Percentiles rank a stretch among this genome's conserved stretches.
phyloP scores from a whole-genome alignment of 2,329 filamentous ascomycete genomes.

The Dactylellina parvicollis region DNA sequence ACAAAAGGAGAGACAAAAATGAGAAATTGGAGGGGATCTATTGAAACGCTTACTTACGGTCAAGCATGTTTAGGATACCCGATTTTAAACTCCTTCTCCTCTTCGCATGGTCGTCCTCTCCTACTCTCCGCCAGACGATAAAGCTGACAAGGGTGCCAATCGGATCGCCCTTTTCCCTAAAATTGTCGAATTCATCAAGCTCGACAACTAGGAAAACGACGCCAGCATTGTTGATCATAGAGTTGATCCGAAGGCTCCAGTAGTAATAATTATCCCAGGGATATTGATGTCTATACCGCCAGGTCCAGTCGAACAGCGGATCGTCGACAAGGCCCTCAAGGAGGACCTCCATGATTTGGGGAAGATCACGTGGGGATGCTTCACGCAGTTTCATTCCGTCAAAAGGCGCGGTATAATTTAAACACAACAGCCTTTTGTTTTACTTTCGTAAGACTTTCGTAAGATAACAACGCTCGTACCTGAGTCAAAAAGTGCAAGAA shows the following conservation, averaged over 20 bases:
- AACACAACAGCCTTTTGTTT: conserved; percentile 23
- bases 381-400: conserved; percentile 53
- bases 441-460: conserved; percentile 26
- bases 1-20: neutral
- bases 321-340: conserved; percentile 49
- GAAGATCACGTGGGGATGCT: conserved; percentile 53
- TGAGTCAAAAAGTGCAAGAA: conserved; percentile 3
- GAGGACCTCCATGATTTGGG: conserved; percentile 51
- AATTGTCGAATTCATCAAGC: conserved; percentile 40
- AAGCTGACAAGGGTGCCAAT: conserved; percentile 49
- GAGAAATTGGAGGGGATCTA: neutral
- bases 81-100: conserved; percentile 36
- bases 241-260: conserved; percentile 47
- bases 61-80: conserved; percentile 45
- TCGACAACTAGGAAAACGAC: conserved; percentile 48
- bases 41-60: conserved; percentile 35
- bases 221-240: conserved; percentile 50
- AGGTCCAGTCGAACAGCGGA: conserved; percentile 52
- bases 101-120: conserved; percentile 47
- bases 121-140: conserved; percentile 41
- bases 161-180: conserved; percentile 38
- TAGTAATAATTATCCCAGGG: conserved; percentile 53
- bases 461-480: conserved; percentile 8
- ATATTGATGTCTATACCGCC: conserved; percentile 50
- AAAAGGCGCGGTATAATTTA: conserved; percentile 32